These are phyloP conservation scores for Globisporangium camurandrum DNA, from an alignment of 352 stramenopile genomes.

Conservation along the genomic window DNA sequence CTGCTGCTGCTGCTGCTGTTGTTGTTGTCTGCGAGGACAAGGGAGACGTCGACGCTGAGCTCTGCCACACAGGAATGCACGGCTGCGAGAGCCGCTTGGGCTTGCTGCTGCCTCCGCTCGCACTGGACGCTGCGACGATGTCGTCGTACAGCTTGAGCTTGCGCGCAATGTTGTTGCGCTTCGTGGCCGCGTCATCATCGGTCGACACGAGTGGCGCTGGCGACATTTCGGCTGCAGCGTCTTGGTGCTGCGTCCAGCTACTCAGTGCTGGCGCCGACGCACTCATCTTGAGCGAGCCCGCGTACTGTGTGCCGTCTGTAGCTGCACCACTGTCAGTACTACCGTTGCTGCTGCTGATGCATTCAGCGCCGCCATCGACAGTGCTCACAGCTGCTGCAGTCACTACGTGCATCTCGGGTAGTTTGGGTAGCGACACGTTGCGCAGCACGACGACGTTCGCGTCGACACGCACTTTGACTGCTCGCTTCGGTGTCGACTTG, in stretches of 20 bases:
- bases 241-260: not conserved
- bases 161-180: slow-evolving; percentile 40
- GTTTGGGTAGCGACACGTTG: slow-evolving; percentile 31
- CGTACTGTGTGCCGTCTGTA: too few relatives aligned
- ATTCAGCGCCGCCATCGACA: not conserved
- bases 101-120: not conserved
- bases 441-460: slow-evolving; percentile 25
- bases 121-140: slow-evolving; percentile 12
- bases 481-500: slow-evolving; percentile 36
- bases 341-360: not conserved
- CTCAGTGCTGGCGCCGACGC: slow-evolving; percentile 15
- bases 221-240: not conserved
- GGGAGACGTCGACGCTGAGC: not conserved
- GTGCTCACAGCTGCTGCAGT: not conserved
- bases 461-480: slow-evolving; percentile 19
- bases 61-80: slow-evolving; percentile 2
- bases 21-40: not conserved
- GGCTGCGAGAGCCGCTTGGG: slow-evolving; percentile 8
- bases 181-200: slow-evolving; percentile 7
- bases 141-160: slow-evolving; percentile 54
- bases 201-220: not conserved
- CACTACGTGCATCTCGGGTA: slow-evolving; percentile 9
- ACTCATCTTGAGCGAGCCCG: slow-evolving; percentile 6
- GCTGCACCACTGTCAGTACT: not conserved
- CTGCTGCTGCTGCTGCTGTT: not conserved